Percentiles rank a stretch among this genome's conserved stretches.
These are phyloP conservation scores for Sonneratia caseolaris DNA, from an alignment of 345 rosid species.

Conservation along the genomic window DNA sequence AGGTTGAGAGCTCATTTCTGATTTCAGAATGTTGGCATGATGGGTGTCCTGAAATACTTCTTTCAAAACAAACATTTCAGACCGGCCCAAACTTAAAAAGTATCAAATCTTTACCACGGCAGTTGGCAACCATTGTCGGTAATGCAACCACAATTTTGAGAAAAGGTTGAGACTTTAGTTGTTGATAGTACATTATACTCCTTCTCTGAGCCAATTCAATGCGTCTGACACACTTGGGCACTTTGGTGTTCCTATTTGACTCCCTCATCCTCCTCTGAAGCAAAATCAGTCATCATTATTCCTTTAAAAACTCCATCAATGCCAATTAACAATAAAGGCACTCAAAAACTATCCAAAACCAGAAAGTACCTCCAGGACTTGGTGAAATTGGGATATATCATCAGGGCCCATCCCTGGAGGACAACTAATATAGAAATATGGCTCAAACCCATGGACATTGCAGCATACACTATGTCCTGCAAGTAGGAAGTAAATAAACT, in stretches of 20 bases:
- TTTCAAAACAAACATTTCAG: not conserved
- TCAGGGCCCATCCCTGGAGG: conserved; percentile 92
- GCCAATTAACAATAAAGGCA: not conserved
- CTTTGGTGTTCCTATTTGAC: conserved; percentile 45
- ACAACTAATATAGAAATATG: conserved; percentile 81
- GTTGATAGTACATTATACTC: conserved; percentile 93
- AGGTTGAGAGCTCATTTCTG: not conserved
- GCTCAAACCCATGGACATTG: conserved; percentile 92
- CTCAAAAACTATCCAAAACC: not conserved
- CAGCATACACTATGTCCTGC: conserved; percentile 94
- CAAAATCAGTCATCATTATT: not conserved
- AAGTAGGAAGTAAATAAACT: not conserved
- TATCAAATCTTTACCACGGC: conserved; percentile 52
- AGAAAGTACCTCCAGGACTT: conserved; percentile 65
- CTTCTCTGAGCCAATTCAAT: conserved; percentile 69
- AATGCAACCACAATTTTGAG: conserved; percentile 86
- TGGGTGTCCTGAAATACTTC: not conserved
- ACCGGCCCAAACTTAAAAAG: not conserved
- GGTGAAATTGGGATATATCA: conserved; percentile 73
- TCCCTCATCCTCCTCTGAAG: conserved; percentile 82
- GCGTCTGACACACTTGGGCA: conserved; percentile 44
- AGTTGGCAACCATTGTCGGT: conserved; percentile 86
- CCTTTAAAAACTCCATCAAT: conserved; percentile 7
- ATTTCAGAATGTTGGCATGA: not conserved
- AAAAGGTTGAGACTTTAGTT: conserved; percentile 64